Evolutionary conservation across 805 yeast species (phyloP).

Genomic region (Jamesozyma jinghongensis): DNA sequence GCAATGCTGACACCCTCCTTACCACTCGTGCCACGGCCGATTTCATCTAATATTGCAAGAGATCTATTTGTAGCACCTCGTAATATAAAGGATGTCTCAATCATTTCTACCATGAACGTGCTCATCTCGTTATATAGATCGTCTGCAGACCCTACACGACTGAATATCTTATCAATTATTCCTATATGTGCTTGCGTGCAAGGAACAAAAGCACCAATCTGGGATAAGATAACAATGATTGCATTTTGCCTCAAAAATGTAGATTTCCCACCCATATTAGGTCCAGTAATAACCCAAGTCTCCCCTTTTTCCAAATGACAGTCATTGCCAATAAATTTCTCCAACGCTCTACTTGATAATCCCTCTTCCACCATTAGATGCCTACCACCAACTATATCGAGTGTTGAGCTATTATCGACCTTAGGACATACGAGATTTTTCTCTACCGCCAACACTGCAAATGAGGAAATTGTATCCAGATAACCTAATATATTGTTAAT

Average conservation of each 20-base stretch:
- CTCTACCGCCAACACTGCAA: slow-evolving; percentile 65
- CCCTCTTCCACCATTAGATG: slow-evolving; percentile 84
- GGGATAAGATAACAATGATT: slow-evolving; percentile 56
- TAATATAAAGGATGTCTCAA: slow-evolving; percentile 66
- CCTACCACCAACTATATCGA: slow-evolving; percentile 57
- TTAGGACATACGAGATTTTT: slow-evolving; percentile 57
- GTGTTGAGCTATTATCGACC: slow-evolving; percentile 39
- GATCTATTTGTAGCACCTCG: slow-evolving; percentile 57
- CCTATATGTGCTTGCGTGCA: slow-evolving; percentile 57
- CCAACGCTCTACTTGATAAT: slow-evolving; percentile 37
- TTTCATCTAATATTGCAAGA: slow-evolving; percentile 74
- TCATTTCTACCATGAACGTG: slow-evolving; percentile 92
- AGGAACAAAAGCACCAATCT: slow-evolving; percentile 68
- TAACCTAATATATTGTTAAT: slow-evolving; percentile 48
- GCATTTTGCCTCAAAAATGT: slow-evolving; percentile 70
- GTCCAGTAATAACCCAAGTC: slow-evolving; percentile 71
- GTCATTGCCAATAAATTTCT: slow-evolving; percentile 27
- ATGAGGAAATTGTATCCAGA: slow-evolving; percentile 64
- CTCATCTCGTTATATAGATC: slow-evolving; percentile 68
- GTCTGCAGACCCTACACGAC: slow-evolving; percentile 80
- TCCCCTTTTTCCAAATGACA: slow-evolving; percentile 22
- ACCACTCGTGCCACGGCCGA: slow-evolving; percentile 85
- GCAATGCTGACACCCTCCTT: slow-evolving; percentile 82
- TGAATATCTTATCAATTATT: slow-evolving; percentile 66
- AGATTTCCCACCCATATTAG: slow-evolving; percentile 84